These are phyloP conservation scores for Trichosporon coremiiforme DNA, from an alignment of 1,284 basidiomycete species.

Conservation along the genomic window DNA sequence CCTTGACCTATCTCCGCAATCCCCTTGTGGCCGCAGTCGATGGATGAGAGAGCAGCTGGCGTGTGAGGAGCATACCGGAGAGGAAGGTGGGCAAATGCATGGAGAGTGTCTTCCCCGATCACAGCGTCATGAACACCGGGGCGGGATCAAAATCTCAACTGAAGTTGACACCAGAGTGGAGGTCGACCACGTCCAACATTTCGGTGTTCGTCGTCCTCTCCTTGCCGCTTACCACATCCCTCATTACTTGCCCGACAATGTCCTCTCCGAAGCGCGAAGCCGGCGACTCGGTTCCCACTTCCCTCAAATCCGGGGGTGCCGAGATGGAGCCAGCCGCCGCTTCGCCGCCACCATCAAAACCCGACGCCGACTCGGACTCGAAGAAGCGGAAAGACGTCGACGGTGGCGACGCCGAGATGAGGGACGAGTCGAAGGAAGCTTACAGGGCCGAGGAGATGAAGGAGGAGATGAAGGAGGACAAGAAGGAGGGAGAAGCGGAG, in stretches of 20 bases:
- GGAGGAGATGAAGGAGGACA: background rate
- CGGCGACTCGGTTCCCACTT: background rate
- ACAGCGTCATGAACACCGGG: too few species aligned
- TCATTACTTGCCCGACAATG: background rate
- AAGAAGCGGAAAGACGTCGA: background rate
- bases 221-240: constrained; percentile 4
- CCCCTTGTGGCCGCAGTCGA: too few species aligned
- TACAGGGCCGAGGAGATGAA: too few species aligned
- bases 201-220: too few species aligned
- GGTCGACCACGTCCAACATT: background rate
- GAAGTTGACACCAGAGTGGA: background rate
- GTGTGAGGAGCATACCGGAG: too few species aligned
- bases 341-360: background rate
- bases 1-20: too few species aligned
- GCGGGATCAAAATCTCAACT: background rate
- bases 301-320: background rate
- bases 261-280: background rate
- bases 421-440: background rate
- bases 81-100: too few species aligned
- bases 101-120: too few species aligned
- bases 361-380: background rate
- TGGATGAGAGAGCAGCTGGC: too few species aligned
- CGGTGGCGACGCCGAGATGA: background rate
- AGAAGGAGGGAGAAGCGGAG: background rate
- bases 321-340: background rate